Conservation (phyloP, 352 stramenopile genomes). For the Lagenidium sp. region DNA sequence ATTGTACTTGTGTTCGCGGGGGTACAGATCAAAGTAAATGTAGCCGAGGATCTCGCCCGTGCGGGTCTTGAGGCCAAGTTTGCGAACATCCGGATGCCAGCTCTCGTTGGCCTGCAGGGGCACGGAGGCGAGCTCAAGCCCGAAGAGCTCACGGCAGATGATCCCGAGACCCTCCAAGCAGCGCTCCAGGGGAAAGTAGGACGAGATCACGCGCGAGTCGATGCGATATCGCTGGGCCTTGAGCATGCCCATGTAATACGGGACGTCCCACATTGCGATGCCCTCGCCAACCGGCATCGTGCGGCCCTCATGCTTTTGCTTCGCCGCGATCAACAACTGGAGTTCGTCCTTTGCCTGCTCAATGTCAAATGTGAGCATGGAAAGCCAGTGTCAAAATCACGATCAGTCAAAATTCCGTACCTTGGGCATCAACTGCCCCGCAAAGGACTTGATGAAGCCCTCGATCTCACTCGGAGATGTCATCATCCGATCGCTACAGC, state of each 20-base stretch:
- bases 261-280: slow-evolving; percentile 92
- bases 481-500: slow-evolving; percentile 82
- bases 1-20: slow-evolving; percentile 78
- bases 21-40: slow-evolving; percentile 96
- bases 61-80: slow-evolving; percentile 78
- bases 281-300: slow-evolving; percentile 7
- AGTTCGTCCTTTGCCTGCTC: slow-evolving; percentile 48
- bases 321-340: slow-evolving; percentile 44
- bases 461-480: slow-evolving; percentile 54
- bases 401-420: slow-evolving; percentile 14
- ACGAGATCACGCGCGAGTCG: slow-evolving; percentile 68
- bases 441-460: slow-evolving; percentile 52
- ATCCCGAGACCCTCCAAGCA: slow-evolving; percentile 88
- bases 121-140: slow-evolving; percentile 77
- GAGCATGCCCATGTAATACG: slow-evolving; percentile 90
- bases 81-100: slow-evolving; percentile 86
- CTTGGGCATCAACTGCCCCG: slow-evolving; percentile 62
- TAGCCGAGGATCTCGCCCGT: slow-evolving; percentile 64
- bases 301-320: slow-evolving; percentile 45
- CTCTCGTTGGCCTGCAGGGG: slow-evolving; percentile 72
- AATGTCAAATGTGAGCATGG: too few relatives aligned
- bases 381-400: too few relatives aligned
- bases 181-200: slow-evolving; percentile 89
- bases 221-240: slow-evolving; percentile 65
- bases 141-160: slow-evolving; percentile 87